These are phyloP conservation scores for Leccinellum albellum DNA, from an alignment of 768 basidiomycete species.

Conservation along the genomic window DNA sequence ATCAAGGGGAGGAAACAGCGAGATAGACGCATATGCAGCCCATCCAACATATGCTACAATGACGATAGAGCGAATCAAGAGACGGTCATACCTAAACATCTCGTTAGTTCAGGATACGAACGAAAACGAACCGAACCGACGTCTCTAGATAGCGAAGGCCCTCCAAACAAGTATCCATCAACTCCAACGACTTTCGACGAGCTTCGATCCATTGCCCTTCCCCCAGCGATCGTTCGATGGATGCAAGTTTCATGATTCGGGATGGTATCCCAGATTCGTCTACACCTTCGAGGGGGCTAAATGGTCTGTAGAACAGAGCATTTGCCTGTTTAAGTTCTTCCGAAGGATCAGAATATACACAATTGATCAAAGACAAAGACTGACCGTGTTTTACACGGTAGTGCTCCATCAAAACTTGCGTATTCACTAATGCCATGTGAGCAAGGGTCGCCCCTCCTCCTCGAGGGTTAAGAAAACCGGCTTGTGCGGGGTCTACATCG, in stretches of 20 bases:
- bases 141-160: conserved; percentile 81
- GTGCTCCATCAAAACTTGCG: conserved; percentile 70
- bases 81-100: conserved; percentile 59
- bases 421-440: conserved; percentile 57
- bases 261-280: conserved; percentile 26
- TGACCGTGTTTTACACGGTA: conserved; percentile 74
- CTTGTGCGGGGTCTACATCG: conserved; percentile 57
- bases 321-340: conserved; percentile 60
- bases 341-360: conserved; percentile 1
- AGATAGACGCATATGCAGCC: conserved; percentile 63
- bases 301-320: conserved; percentile 63
- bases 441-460: conserved; percentile 51
- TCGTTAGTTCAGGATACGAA: conserved; percentile 6
- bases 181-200: conserved; percentile 43
- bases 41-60: conserved; percentile 73
- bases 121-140: conserved; percentile 15
- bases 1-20: conserved; percentile 46
- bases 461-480: conserved; percentile 53
- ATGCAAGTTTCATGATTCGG: conserved; percentile 34
- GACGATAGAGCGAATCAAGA: conserved; percentile 67
- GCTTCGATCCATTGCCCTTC: conserved; percentile 45
- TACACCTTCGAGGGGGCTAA: conserved; percentile 40
- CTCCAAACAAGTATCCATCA: conserved; percentile 51
- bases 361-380: conserved; percentile 10
- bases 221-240: conserved; percentile 46